These are phyloP conservation scores for Pyrenophora teres DNA, from an alignment of 2,329 filamentous ascomycete genomes.

Conservation along the genomic window DNA sequence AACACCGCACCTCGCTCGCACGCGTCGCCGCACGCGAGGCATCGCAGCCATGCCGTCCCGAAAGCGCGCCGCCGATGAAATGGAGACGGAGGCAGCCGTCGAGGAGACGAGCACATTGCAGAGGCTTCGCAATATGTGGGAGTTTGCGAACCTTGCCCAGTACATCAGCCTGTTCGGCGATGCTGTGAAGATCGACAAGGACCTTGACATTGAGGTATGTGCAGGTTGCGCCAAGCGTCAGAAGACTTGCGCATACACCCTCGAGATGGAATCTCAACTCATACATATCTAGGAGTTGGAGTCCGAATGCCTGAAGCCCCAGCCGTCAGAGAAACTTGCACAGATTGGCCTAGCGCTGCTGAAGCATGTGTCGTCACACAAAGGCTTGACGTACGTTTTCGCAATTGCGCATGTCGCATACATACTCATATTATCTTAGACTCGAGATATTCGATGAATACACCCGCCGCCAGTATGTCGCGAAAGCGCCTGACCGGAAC, in stretches of 20 bases:
- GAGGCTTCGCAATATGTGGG: conserved; percentile 86
- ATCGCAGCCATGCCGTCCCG: conserved; percentile 42
- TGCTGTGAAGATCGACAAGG: conserved; percentile 85
- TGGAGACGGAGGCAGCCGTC: conserved; percentile 56
- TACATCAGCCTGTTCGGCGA: conserved; percentile 92
- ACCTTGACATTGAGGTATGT: conserved; percentile 84
- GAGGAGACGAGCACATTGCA: conserved; percentile 57
- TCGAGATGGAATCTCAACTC: conserved; percentile 29
- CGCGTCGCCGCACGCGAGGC: conserved; percentile 43
- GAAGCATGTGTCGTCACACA: conserved; percentile 92
- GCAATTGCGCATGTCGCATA: background rate
- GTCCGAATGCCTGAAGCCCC: conserved; percentile 79
- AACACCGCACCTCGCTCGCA: conserved; percentile 14
- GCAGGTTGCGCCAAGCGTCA: conserved; percentile 25
- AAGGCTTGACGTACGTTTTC: conserved; percentile 78
- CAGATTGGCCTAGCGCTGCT: conserved; percentile 85
- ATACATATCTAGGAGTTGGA: conserved; percentile 73
- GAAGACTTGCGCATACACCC: conserved; percentile 18
- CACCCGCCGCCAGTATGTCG: conserved; percentile 81
- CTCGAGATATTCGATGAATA: conserved; percentile 92
- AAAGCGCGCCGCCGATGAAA: conserved; percentile 56
- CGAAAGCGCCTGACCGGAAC: conserved; percentile 78
- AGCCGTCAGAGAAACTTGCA: conserved; percentile 71
- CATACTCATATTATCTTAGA: conserved; percentile 54
- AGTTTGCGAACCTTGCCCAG: conserved; percentile 91